Percentiles rank a stretch among this genome's conserved stretches.
Conservation (phyloP, 2,329 filamentous ascomycete genomes). For the Elsinoe perseae region DNA sequence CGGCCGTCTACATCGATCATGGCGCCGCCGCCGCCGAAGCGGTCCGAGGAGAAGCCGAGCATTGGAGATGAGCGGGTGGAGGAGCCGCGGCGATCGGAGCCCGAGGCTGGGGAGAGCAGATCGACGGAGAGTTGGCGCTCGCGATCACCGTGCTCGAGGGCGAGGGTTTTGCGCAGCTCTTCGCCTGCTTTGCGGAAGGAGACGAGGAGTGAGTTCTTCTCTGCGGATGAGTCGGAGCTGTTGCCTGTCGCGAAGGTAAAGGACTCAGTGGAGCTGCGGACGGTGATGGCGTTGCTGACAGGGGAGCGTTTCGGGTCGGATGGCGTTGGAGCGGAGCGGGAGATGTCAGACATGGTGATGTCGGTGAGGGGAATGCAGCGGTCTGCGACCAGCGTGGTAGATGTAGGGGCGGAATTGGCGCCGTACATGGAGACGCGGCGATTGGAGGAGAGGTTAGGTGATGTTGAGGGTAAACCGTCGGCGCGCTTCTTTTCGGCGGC, state of each 20-base stretch:
- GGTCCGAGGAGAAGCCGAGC: slow-evolving; percentile 62
- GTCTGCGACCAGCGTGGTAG: slow-evolving; percentile 74
- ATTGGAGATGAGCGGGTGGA: slow-evolving; percentile 36
- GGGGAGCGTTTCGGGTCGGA: slow-evolving; percentile 45
- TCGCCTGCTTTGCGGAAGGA: slow-evolving; percentile 91
- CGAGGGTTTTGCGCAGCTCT: slow-evolving; percentile 75
- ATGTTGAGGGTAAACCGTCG: slow-evolving; percentile 39
- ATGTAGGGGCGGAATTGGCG: slow-evolving; percentile 34
- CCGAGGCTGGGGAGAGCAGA: slow-evolving; percentile 26
- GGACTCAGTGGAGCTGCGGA: slow-evolving; percentile 80
- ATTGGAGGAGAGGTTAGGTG: slow-evolving; percentile 24
- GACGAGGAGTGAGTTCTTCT: slow-evolving; percentile 73
- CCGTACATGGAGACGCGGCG: slow-evolving; percentile 26
- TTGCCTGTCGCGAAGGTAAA: slow-evolving; percentile 85
- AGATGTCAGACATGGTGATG: slow-evolving; percentile 86
- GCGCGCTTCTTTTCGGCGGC: slow-evolving; percentile 89
- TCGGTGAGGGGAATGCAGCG: slow-evolving; percentile 91
- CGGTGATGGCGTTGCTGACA: slow-evolving; percentile 72
- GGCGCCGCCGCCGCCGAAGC: slow-evolving; percentile 48
- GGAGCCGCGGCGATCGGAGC: slow-evolving; percentile 14
- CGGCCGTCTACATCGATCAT: slow-evolving; percentile 94
- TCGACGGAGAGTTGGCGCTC: slow-evolving; percentile 49
- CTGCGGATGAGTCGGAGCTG: slow-evolving; percentile 61
- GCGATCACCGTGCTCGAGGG: slow-evolving; percentile 79
- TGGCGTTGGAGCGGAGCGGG: slow-evolving; percentile 32